Base-by-base conservation (phyloP, 139 green algal genomes). In the Asterochloris erici region DNA sequence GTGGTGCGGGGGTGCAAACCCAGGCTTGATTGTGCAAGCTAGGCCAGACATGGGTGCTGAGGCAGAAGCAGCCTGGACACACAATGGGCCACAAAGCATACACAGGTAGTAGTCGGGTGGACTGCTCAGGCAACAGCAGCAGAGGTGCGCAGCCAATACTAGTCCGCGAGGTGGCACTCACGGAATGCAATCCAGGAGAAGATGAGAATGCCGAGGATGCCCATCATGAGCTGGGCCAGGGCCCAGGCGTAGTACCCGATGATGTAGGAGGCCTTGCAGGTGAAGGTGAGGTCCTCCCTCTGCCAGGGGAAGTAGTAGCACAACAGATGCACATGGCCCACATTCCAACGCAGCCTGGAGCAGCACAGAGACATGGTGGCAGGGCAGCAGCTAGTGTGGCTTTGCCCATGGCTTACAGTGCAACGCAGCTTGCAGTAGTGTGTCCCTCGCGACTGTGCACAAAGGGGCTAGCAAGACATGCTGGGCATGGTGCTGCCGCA, bases 211-310 rank as follows among this genome's bases (percentile, higher is more conserved):
- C 28, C 61, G 26, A 77, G 11, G 0, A 77, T 28, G 12, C 21
- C 27, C 73, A 28, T 63, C 26, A 77, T 17, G 28, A 77, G 73
- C 73, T 63, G 61, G 4, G 28, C 73, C 10, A 77, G 21, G 13
- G 21, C 26, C 73, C 73, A 77, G 2, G 28, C 73, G 62, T 77
- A 77, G 73, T 77, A 63, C 28, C 28, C 73, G 28, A 77, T 77
- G 16, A 29, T 77, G 73, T 77, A 77, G 16, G 73, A 61, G 9
- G 62, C 10, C 14, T 29, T 17, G 26, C 73, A 28, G 0, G 62
- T 23, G 15, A 77, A 61, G 27, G 73, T 63, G 0, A 77, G 73
- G 10, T 29, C 17, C 26, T 12, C 21, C 28, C 62, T 29, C n/a
- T 16, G 14, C 21, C 61, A 77, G 6, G 73, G 73, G 14, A 28